A percentile compares a stretch with the other conserved stretches of the same genome.
phyloP scores from a whole-genome alignment of 2,329 filamentous ascomycete species.

The Neonectria faginata region DNA sequence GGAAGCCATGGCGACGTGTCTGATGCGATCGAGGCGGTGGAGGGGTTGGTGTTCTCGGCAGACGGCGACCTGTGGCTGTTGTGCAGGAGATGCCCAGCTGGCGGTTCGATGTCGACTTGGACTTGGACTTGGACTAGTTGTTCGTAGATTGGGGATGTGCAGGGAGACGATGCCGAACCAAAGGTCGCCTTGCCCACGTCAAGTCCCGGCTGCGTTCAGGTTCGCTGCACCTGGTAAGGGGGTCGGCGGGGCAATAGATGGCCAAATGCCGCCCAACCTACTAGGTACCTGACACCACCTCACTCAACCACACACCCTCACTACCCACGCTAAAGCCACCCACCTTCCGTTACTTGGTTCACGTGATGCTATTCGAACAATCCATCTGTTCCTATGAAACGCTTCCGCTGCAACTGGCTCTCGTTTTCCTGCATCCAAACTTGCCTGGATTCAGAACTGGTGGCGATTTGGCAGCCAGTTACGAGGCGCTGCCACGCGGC shows the following conservation, averaged over 20 bases:
- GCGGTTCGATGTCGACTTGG: slow-evolving; percentile 18
- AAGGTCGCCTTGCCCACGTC: slow-evolving; percentile 25
- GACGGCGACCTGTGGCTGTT: slow-evolving; percentile 10
- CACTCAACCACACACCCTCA: neutral
- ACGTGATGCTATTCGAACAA: neutral
- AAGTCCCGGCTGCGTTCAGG: slow-evolving; percentile 10
- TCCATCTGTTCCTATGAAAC: no score
- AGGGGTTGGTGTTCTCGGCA: neutral
- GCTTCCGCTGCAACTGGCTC: neutral
- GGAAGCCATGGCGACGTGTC: slow-evolving; percentile 63
- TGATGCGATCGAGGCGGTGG: slow-evolving; percentile 18
- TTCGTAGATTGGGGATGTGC: slow-evolving; percentile 23
- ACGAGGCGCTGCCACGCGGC: neutral
- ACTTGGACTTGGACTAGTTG: neutral
- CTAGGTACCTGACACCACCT: neutral
- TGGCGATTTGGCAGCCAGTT: neutral
- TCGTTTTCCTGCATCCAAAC: neutral
- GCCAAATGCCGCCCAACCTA: neutral
- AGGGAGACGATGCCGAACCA: slow-evolving; percentile 37
- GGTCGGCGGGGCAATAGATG: slow-evolving; percentile 33
- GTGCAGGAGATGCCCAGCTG: slow-evolving; percentile 36
- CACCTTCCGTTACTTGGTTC: neutral
- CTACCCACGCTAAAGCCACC: neutral
- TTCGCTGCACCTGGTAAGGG: slow-evolving; percentile 27
- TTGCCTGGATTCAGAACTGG: neutral